A percentile compares a stretch with the other conserved stretches of the same genome.
Evolutionary conservation across 2,329 filamentous ascomycete species (phyloP).

Genomic region (Colletotrichum sp.): DNA sequence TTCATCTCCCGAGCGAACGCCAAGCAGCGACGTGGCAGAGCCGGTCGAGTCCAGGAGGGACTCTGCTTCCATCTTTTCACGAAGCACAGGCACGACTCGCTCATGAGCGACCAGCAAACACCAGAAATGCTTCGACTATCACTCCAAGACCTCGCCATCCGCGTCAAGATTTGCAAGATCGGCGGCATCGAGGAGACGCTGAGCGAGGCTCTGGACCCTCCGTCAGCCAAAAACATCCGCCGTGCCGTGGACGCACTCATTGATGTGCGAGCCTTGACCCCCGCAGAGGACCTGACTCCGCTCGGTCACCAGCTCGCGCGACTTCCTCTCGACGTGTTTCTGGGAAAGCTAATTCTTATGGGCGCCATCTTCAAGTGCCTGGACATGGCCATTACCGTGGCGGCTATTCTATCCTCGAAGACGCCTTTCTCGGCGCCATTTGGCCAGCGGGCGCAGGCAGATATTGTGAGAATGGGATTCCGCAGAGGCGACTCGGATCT

Average conservation of each 20-base stretch:
- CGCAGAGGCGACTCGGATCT: conserved; percentile 89
- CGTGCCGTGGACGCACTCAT: conserved; percentile 91
- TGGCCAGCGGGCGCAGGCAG: conserved; percentile 81
- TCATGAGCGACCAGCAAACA: conserved; percentile 91
- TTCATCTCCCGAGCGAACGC: conserved; percentile 97
- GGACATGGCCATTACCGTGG: conserved; percentile 89
- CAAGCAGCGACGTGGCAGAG: conserved; percentile 91
- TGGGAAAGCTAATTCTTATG: conserved; percentile 90
- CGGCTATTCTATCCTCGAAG: conserved; percentile 92
- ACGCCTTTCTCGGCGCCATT: conserved; percentile 91
- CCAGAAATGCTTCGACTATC: conserved; percentile 96
- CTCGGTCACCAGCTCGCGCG: conserved; percentile 87
- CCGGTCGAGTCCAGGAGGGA: conserved; percentile 93
- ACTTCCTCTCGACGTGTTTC: conserved; percentile 89
- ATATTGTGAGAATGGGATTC: conserved; percentile 79
- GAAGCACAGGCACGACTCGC: conserved; percentile 81
- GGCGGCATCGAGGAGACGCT: conserved; percentile 92
- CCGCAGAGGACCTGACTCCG: conserved; percentile 82
- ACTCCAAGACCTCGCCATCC: conserved; percentile 91
- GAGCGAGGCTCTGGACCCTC: conserved; percentile 86
- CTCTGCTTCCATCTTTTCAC: conserved; percentile 97
- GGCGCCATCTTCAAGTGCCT: conserved; percentile 89
- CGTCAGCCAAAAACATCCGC: conserved; percentile 89
- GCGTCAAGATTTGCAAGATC: conserved; percentile 96
- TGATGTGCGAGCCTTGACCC: conserved; percentile 88